Base-by-base conservation (phyloP, 2,329 filamentous ascomycete genomes). In the Colletotrichum sp. region DNA sequence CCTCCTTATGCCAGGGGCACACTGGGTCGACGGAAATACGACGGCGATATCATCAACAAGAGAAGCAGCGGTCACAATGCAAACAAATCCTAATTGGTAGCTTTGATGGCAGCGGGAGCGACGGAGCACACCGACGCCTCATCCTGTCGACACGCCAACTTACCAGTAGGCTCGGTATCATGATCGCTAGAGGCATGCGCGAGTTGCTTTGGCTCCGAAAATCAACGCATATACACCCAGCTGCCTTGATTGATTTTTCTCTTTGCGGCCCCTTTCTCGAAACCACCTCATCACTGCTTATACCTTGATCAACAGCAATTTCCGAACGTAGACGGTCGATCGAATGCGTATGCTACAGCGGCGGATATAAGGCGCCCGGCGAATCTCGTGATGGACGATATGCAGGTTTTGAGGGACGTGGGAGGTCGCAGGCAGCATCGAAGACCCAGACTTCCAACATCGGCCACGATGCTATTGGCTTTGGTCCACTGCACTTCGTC, bases 391-490 rank as follows among this genome's bases (percentile, higher is more conserved):
- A 72, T 26, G 72, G 72, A 64, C 7, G 69, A 68, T 49, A 18
- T 82, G 52, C 80, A 80, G 65, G 82, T 83, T 18, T 82, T 86
- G 81, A 80, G 79, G 55, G 82, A 82, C 71, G 81, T 83, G 36
- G 82, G 81, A 24, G 80, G 82, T 32, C 63, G 55, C 32, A 71
- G 73, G 24, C 62, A 67, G 26, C 55, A 68, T 16, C 68, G 74
- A 44, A 68, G 15, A 26, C 76, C 70, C 44, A 80, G 79, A 49
- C 78, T 84, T 32, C 83, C 84, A 9, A 67, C 72, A 13, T 85
- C 83, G 83, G 82, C 83, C 10, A 13, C 30, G 16, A 52, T 52
- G 16, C 44, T 52, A 12, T 52, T 21, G 44, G 44, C 44, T 52
- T n/a, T 52, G 44, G 44, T n/a, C 44, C 44, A 16, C 13, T 52